Evolutionary conservation across 805 yeast species (phyloP).

Genomic region (Pichia rugopelliculosa): DNA sequence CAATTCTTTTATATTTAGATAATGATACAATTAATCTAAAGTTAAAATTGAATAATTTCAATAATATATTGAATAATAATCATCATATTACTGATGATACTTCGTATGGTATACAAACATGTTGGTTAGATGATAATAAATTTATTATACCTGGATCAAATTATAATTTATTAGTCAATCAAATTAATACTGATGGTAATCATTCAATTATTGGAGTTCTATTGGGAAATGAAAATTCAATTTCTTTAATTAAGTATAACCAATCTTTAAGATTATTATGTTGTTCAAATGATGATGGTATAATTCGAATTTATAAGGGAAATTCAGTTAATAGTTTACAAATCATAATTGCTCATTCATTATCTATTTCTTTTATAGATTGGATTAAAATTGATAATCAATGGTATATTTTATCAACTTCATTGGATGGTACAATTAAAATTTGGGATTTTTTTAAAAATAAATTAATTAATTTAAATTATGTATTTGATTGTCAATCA

Average conservation of each 20-base stretch:
- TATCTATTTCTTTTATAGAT: conserved; percentile 45
- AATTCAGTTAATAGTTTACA: conserved; percentile 46
- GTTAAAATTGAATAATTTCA: not conserved
- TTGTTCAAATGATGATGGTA: conserved; percentile 71
- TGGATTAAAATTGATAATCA: conserved; percentile 40
- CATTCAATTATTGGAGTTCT: conserved; percentile 43
- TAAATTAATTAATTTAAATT: conserved; percentile 29
- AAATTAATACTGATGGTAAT: conserved; percentile 31
- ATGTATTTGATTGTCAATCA: conserved; percentile 42
- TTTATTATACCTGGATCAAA: conserved; percentile 64
- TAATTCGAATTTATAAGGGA: conserved; percentile 71
- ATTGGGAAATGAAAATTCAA: conserved; percentile 58
- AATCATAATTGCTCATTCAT: conserved; percentile 45
- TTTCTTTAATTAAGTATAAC: conserved; percentile 52
- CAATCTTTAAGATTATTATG: conserved; percentile 46
- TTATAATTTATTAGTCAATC: conserved; percentile 49
- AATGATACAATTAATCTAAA: conserved; percentile 1
- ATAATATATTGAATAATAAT: conserved; percentile 5
- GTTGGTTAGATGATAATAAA: conserved; percentile 66
- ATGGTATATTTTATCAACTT: conserved; percentile 40
- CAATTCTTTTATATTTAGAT: conserved; percentile 41
- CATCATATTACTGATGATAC: not conserved
- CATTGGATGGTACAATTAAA: conserved; percentile 65
- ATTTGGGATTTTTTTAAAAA: conserved; percentile 57
- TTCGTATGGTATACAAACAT: conserved; percentile 44